Percentiles rank a stretch among this genome's conserved stretches.
Conservation (phyloP, 805 yeast species). For the Yarrowia deformans region DNA sequence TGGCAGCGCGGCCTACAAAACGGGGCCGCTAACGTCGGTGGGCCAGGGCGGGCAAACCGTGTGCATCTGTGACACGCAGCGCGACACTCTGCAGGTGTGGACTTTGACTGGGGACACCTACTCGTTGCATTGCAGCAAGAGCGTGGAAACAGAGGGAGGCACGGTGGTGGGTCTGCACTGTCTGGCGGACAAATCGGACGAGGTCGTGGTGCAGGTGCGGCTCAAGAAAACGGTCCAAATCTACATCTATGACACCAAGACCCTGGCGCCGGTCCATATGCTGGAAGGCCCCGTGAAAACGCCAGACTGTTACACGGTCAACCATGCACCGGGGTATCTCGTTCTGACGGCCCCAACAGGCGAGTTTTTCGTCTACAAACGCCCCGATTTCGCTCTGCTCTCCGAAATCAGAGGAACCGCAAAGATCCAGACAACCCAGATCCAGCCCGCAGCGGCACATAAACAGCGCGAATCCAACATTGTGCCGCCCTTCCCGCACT, state of each 20-base stretch:
- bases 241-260: not conserved
- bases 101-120: not conserved
- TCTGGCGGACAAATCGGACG: not conserved
- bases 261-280: not conserved
- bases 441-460: constrained; percentile 9
- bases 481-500: constrained; percentile 9
- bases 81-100: constrained; percentile 28
- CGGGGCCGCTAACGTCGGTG: not conserved
- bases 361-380: constrained; percentile 11
- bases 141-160: constrained; percentile 15
- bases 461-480: constrained; percentile 21
- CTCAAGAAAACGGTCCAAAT: constrained; percentile 12
- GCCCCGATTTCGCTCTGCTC: constrained; percentile 4
- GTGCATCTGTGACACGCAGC: constrained; percentile 17
- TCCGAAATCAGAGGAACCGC: not conserved
- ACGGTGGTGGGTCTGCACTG: constrained; percentile 17
- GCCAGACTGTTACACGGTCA: constrained; percentile 1
- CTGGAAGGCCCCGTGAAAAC: constrained; percentile 10
- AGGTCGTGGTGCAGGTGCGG: constrained; percentile 7
- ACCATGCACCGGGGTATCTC: not conserved
- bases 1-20: constrained; percentile 20
- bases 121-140: not conserved
- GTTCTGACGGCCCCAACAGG: constrained; percentile 10
- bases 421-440: constrained; percentile 20
- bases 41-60: not conserved